Evolutionary conservation across 306 rosid species (phyloP).

Genomic region (Argentina anserina): DNA sequence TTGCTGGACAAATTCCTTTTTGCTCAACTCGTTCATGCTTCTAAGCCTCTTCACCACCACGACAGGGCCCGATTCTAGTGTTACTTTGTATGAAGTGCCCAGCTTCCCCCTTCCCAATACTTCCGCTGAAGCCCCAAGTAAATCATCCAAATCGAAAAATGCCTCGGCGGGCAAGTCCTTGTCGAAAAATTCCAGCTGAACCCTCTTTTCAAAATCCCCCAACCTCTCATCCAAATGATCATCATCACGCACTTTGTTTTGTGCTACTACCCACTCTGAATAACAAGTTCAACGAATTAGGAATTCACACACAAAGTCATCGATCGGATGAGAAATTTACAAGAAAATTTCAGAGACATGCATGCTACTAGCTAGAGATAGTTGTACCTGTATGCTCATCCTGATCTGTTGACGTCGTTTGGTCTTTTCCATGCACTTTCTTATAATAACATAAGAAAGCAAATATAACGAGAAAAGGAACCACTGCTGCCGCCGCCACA

Average conservation of each 20-base stretch:
- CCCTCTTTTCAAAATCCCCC: conserved; percentile 37
- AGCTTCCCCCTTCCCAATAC: conserved; percentile 52
- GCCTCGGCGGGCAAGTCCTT: conserved; percentile 35
- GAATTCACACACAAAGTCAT: not conserved
- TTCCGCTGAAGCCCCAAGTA: conserved; percentile 72
- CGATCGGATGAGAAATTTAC: not conserved
- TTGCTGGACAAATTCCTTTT: conserved; percentile 63
- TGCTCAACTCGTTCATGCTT: conserved; percentile 47
- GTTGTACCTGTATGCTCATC: conserved; percentile 33
- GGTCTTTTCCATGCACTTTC: conserved; percentile 28
- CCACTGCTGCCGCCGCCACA: conserved; percentile 27
- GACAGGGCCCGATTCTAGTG: conserved; percentile 55
- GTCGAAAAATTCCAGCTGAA: conserved; percentile 45
- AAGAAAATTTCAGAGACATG: not conserved
- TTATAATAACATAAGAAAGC: conserved; percentile 30
- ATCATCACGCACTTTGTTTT: conserved; percentile 24
- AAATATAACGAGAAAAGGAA: conserved; percentile 29
- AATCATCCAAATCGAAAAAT: conserved; percentile 72
- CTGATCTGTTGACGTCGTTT: conserved; percentile 15
- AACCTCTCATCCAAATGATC: conserved; percentile 17
- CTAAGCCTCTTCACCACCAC: conserved; percentile 62
- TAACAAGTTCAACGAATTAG: not conserved
- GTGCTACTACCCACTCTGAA: conserved; percentile 29
- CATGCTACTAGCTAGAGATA: not conserved
- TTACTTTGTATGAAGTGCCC: conserved; percentile 65